Evolutionary conservation across 2,329 filamentous ascomycete species (phyloP).

Genomic region (Chrysoporthe austroafricana): DNA sequence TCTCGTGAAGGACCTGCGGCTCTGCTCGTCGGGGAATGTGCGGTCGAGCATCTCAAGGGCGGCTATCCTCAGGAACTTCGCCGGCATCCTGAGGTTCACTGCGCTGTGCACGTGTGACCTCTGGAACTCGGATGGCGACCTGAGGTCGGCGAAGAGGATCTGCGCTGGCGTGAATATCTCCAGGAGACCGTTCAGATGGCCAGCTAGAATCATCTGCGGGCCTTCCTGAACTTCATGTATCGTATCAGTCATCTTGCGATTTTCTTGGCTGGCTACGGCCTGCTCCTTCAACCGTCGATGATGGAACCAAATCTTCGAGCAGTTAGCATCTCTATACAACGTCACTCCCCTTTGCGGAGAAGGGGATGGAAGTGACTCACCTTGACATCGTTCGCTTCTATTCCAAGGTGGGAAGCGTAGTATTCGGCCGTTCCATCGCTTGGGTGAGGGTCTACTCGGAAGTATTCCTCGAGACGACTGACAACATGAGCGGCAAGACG

Average conservation of each 20-base stretch:
- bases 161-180: conserved; percentile 53
- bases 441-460: conserved; percentile 51
- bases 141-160: conserved; percentile 54
- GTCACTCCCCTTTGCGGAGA: background rate
- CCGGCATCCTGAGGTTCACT: conserved; percentile 55
- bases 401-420: conserved; percentile 57
- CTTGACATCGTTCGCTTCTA: conserved; percentile 55
- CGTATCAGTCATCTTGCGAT: conserved; percentile 46
- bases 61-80: conserved; percentile 51
- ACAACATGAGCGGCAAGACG: conserved; percentile 54
- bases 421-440: conserved; percentile 56
- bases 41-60: conserved; percentile 56
- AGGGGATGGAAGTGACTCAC: conserved; percentile 37
- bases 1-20: conserved; percentile 49
- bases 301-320: conserved; percentile 53
- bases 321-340: conserved; percentile 7
- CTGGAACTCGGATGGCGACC: conserved; percentile 51
- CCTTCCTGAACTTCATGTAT: conserved; percentile 38
- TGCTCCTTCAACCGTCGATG: conserved; percentile 55
- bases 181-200: conserved; percentile 54
- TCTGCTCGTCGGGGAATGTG: conserved; percentile 53
- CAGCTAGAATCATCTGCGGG: conserved; percentile 54
- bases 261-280: conserved; percentile 49
- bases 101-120: conserved; percentile 56
- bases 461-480: conserved; percentile 57